Evolutionary conservation across 768 basidiomycete genomes (phyloP).

Genomic region (Pulveroboletus sp.): DNA sequence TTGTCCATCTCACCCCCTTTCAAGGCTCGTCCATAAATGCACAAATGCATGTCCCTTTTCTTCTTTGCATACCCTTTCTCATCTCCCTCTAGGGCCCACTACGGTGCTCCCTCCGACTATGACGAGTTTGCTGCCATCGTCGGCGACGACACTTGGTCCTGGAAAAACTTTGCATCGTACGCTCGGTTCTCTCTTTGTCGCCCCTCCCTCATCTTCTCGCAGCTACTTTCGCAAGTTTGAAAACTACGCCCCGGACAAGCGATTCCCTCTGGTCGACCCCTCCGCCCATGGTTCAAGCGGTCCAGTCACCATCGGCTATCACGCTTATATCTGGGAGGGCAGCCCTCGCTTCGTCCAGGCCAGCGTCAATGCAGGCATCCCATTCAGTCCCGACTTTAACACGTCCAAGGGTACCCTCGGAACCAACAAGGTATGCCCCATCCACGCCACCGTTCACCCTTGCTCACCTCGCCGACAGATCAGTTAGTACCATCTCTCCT

Average conservation of each 20-base stretch:
- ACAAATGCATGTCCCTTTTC: constrained; percentile 33
- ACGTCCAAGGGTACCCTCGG: constrained; percentile 56
- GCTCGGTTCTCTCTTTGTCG: neutral
- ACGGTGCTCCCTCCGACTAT: constrained; percentile 65
- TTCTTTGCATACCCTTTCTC: neutral
- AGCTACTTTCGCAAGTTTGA: constrained; percentile 78
- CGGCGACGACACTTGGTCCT: constrained; percentile 54
- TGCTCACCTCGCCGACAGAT: constrained; percentile 28
- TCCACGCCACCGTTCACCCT: neutral
- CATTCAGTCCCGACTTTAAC: constrained; percentile 54
- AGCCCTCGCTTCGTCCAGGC: constrained; percentile 55
- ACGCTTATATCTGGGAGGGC: constrained; percentile 43
- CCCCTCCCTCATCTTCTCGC: neutral
- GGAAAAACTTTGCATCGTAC: constrained; percentile 52
- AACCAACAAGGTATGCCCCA: constrained; percentile 49
- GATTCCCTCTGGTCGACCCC: constrained; percentile 48
- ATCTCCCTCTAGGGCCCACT: constrained; percentile 42
- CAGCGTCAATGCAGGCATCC: constrained; percentile 49
- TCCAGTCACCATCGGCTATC: constrained; percentile 60
- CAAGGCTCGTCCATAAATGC: constrained; percentile 67
- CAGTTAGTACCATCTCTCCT: constrained; percentile 32
- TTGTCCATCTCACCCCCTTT: neutral
- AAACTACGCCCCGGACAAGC: constrained; percentile 47
- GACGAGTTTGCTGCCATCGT: constrained; percentile 60
- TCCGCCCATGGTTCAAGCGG: constrained; percentile 49